These are phyloP conservation scores for Fusarium domesticum DNA, from an alignment of 2,329 filamentous ascomycete species.

Conservation along the genomic window DNA sequence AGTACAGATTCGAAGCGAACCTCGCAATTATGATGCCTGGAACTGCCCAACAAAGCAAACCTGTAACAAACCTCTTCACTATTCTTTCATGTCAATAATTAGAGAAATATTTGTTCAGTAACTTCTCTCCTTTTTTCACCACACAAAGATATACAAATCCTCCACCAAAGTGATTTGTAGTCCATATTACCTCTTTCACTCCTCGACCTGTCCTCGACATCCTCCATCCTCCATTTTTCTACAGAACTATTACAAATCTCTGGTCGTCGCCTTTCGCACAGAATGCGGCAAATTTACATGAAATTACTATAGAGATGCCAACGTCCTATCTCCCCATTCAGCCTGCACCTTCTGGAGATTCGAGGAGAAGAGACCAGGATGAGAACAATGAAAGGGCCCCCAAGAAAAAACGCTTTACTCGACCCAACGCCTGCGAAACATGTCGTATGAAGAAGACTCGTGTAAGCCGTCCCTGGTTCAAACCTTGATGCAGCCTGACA, in stretches of 20 bases:
- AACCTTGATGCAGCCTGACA: neutral
- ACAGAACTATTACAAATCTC: neutral
- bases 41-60: neutral
- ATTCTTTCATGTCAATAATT: too few relatives aligned
- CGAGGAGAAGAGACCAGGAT: neutral
- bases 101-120: too few relatives aligned
- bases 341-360: neutral
- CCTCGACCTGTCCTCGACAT: neutral
- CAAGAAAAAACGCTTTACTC: constrained; percentile 10
- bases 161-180: neutral
- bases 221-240: neutral
- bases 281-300: neutral
- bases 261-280: neutral
- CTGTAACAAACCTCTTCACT: neutral
- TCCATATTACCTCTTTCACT: neutral
- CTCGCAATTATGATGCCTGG: neutral
- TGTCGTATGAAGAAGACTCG: constrained; percentile 17
- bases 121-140: neutral
- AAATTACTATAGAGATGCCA: neutral
- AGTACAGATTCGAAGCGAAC: neutral
- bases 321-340: neutral
- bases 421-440: constrained; percentile 16
- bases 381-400: constrained; percentile 10
- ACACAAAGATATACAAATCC: neutral
- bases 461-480: constrained; percentile 4